Percentiles rank a stretch among this genome's conserved stretches.
phyloP scores from a whole-genome alignment of 2,329 filamentous ascomycete genomes.

The Aureobasidium leucospermi region DNA sequence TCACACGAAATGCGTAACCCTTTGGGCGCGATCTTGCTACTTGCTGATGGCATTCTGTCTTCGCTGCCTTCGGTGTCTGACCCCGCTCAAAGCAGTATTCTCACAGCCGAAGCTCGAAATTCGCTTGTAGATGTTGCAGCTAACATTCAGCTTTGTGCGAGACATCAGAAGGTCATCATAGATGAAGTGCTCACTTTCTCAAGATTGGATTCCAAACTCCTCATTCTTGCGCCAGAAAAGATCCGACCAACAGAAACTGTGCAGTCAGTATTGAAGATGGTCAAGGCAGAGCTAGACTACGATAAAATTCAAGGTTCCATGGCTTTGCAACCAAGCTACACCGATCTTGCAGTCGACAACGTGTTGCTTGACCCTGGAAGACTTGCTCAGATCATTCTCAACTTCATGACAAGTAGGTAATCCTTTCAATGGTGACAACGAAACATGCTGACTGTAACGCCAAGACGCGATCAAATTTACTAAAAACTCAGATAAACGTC shows the following conservation, averaged over 20 bases:
- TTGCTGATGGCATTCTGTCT: constrained; percentile 35
- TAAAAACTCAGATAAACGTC: constrained; percentile 26
- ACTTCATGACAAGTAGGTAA: constrained; percentile 21
- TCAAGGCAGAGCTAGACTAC: constrained; percentile 32
- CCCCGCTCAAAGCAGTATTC: not conserved
- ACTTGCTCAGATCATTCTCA: constrained; percentile 28
- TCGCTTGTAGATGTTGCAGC: constrained; percentile 19
- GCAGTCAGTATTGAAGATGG: constrained; percentile 30
- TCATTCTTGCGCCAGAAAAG: constrained; percentile 34
- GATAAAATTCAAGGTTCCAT: constrained; percentile 26
- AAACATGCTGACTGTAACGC: constrained; percentile 30
- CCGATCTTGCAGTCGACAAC: constrained; percentile 25
- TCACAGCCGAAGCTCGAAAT: constrained; percentile 9
- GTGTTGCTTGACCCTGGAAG: constrained; percentile 31
- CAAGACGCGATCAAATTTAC: constrained; percentile 38
- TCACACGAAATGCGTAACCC: constrained; percentile 40
- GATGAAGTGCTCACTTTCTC: constrained; percentile 34
- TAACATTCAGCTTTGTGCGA: constrained; percentile 25
- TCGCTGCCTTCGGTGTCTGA: constrained; percentile 19
- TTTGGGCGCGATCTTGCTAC: constrained; percentile 37
- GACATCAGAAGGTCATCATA: constrained; percentile 34
- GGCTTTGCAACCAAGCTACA: constrained; percentile 24
- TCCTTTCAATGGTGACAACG: constrained; percentile 15
- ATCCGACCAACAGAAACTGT: constrained; percentile 30
- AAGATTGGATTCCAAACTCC: constrained; percentile 25